phyloP scores from a whole-genome alignment of 495 filamentous ascomycete species.

The Wilcoxina mikolae region DNA sequence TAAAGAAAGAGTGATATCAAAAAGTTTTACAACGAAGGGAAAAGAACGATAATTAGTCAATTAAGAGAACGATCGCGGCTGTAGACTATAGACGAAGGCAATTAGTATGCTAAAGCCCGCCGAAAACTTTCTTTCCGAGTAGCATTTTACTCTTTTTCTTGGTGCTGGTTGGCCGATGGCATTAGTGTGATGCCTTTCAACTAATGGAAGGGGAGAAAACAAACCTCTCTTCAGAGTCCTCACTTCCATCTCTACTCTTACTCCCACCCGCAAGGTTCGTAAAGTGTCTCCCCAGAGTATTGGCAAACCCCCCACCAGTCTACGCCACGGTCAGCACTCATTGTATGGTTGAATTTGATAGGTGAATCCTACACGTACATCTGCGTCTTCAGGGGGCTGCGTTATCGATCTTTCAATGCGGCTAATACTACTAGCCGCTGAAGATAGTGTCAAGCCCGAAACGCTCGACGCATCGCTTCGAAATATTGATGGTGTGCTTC shows the following conservation, averaged over 20 bases:
- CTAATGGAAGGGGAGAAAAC: neutral
- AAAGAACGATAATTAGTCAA: too few species aligned
- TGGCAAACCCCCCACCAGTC: conserved; percentile 14
- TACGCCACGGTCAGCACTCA: conserved; percentile 2
- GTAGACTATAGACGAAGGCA: too few species aligned
- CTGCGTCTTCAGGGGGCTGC: too few species aligned
- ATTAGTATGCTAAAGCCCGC: conserved; percentile 8
- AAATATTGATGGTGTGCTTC: conserved; percentile 5
- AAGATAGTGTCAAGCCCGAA: neutral
- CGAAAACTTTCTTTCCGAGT: conserved; percentile 35
- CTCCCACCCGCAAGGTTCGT: conserved; percentile 16
- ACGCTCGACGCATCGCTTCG: conserved; percentile 4
- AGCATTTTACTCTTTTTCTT: conserved; percentile 33
- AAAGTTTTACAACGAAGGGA: too few species aligned
- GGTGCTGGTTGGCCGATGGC: conserved; percentile 14
- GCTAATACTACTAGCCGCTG: too few species aligned
- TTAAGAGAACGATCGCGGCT: too few species aligned
- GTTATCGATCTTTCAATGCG: too few species aligned
- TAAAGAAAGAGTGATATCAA: too few species aligned
- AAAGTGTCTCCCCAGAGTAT: conserved; percentile 26
- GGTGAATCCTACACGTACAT: too few species aligned
- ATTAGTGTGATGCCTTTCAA: neutral
- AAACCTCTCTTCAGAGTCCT: conserved; percentile 32
- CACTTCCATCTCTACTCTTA: conserved; percentile 19
- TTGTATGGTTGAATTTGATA: too few species aligned